Percentiles rank a stretch among this genome's conserved stretches.
Conservation (phyloP, 306 rosid genomes). For the Citrullus colocynthis region DNA sequence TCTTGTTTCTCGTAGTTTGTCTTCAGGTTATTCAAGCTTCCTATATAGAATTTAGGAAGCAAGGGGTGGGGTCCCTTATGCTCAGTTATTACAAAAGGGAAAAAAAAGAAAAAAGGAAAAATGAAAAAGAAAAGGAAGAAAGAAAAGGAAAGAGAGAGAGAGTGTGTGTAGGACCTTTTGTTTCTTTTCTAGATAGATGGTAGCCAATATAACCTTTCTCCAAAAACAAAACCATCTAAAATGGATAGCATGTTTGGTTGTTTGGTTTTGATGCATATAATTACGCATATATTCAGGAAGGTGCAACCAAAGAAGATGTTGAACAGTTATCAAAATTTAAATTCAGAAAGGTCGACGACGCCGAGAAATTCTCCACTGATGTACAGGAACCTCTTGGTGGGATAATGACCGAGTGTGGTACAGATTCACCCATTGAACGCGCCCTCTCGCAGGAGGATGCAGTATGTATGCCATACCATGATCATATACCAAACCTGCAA, state of each 20-base stretch:
- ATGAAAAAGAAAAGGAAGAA: too few species aligned
- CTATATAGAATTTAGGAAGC: background rate
- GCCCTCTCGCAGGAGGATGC: constrained; percentile 74
- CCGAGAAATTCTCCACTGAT: constrained; percentile 39
- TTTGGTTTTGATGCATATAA: background rate
- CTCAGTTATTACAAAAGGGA: background rate
- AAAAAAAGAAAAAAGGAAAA: too few species aligned
- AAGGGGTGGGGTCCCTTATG: background rate
- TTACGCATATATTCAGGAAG: constrained; percentile 55
- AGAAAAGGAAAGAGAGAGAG: background rate
- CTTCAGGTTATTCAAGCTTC: background rate
- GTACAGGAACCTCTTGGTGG: constrained; percentile 57
- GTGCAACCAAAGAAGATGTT: constrained; percentile 89
- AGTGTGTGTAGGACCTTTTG: too few species aligned
- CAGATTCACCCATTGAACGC: constrained; percentile 57
- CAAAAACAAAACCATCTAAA: background rate
- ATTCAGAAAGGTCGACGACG: constrained; percentile 34
- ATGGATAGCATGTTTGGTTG: background rate
- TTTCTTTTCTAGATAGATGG: background rate
- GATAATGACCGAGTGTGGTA: constrained; percentile 67
- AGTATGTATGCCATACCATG: constrained; percentile 23
- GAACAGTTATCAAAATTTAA: constrained; percentile 74
- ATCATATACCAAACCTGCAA: background rate
- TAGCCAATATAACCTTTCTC: background rate
- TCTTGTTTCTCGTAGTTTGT: background rate